Evolutionary conservation across 2,329 filamentous ascomycete species (phyloP).

Genomic region (Aspergillus sp.): DNA sequence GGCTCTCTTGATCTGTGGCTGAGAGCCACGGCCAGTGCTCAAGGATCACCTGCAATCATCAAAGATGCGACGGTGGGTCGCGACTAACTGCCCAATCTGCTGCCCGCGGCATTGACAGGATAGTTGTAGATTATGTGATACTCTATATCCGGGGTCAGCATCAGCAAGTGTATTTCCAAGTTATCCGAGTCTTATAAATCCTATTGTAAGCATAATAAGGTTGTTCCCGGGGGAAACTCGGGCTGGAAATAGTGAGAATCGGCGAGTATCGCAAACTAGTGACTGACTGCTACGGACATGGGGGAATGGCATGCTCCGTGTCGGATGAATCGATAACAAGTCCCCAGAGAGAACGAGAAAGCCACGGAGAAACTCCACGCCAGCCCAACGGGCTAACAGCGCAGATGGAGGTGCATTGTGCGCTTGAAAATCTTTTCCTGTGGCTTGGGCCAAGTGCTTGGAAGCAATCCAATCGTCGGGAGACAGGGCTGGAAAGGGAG

Average conservation of each 20-base stretch:
- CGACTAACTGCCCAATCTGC: slow-evolving; percentile 8
- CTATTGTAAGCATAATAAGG: neutral
- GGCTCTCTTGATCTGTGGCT: slow-evolving; percentile 10
- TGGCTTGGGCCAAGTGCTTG: slow-evolving; percentile 2
- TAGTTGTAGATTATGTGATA: neutral
- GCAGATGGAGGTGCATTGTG: neutral
- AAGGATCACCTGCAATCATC: neutral
- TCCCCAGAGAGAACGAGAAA: neutral
- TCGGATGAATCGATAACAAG: neutral
- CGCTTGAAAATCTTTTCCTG: neutral
- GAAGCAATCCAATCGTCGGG: slow-evolving; percentile 1
- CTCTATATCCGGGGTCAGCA: neutral
- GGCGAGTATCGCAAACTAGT: neutral
- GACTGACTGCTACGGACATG: neutral
- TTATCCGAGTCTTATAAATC: neutral
- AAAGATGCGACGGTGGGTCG: neutral
- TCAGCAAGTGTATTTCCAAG: neutral
- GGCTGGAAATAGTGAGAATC: neutral
- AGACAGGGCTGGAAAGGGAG: neutral
- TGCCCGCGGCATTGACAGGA: neutral
- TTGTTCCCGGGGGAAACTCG: neutral
- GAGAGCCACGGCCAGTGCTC: neutral
- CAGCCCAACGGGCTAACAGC: neutral
- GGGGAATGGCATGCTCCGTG: neutral
- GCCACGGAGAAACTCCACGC: neutral